Evolutionary conservation across 1,284 basidiomycete genomes (phyloP).

Genomic region (Lentinula novae-zelandiae): DNA sequence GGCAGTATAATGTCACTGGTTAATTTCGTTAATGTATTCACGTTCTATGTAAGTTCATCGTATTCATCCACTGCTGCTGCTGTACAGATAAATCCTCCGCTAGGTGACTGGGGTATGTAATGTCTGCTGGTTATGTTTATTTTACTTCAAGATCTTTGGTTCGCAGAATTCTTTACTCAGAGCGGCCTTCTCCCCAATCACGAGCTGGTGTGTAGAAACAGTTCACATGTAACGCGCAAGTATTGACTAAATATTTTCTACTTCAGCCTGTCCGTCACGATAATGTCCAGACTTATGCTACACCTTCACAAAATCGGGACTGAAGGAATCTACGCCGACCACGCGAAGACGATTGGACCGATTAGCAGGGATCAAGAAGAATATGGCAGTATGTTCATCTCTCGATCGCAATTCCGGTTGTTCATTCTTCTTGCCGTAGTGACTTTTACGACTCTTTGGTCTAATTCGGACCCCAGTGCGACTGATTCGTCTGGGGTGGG

Average conservation of each 20-base stretch:
- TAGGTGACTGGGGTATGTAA: constrained; percentile 1
- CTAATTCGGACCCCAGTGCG: not conserved
- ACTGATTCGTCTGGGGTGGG: not conserved
- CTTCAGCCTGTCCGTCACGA: not conserved
- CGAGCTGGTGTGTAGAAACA: constrained; percentile 2
- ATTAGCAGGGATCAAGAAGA: not conserved
- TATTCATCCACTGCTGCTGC: not conserved
- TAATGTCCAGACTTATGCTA: constrained; percentile 6
- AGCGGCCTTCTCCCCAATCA: constrained; percentile 2
- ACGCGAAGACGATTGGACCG: not conserved
- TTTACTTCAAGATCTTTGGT: not conserved
- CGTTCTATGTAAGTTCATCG: constrained; percentile 4
- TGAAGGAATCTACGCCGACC: not conserved
- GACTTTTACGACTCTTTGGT: not conserved
- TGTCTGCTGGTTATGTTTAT: not conserved
- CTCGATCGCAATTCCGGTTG: too few relatives aligned
- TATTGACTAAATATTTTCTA: not conserved
- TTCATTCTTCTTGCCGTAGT: not conserved
- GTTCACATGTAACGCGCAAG: not conserved
- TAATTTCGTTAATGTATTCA: constrained; percentile 3
- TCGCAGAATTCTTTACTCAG: not conserved
- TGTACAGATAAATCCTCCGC: not conserved
- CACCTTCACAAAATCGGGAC: constrained; percentile 2
- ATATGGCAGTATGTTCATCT: not conserved
- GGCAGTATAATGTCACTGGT: constrained; percentile 6